phyloP scores from a whole-genome alignment of 2,329 filamentous ascomycete genomes.

The Neonectria ditissima region DNA sequence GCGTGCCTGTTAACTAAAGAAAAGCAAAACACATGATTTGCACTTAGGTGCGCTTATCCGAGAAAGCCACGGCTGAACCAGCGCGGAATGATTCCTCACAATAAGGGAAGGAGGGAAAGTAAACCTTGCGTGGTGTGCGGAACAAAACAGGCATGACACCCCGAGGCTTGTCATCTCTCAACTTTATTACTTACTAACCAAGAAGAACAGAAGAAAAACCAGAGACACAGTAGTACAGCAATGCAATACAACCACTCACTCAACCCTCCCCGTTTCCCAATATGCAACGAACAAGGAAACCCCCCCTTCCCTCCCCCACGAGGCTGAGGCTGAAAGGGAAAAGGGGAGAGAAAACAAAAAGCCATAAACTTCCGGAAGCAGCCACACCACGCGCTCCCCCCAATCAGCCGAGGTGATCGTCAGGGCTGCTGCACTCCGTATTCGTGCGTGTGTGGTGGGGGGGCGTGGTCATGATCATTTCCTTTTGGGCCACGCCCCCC shows the following conservation, averaged over 20 bases:
- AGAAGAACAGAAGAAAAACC: too few relatives aligned
- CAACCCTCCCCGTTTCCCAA: background rate
- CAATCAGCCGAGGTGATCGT: background rate
- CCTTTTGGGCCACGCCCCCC: background rate
- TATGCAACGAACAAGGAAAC: background rate
- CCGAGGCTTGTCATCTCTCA: background rate
- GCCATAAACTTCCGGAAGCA: background rate
- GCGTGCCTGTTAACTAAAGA: background rate
- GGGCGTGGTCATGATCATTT: too few relatives aligned
- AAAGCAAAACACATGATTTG: background rate
- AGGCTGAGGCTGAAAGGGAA: background rate
- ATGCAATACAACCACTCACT: background rate
- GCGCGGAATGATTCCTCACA: background rate
- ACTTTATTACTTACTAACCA: too few relatives aligned
- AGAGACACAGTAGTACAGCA: too few relatives aligned
- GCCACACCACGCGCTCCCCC: background rate
- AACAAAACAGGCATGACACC: background rate
- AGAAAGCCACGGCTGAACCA: background rate
- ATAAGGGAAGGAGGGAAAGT: background rate
- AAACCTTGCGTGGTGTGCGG: background rate
- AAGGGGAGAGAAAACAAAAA: background rate
- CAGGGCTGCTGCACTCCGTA: background rate
- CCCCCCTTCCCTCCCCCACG: background rate
- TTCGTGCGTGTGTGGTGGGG: background rate
- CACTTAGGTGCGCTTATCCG: background rate